Conservation (phyloP, 441 rosid species). For the Kokia cookei region DNA sequence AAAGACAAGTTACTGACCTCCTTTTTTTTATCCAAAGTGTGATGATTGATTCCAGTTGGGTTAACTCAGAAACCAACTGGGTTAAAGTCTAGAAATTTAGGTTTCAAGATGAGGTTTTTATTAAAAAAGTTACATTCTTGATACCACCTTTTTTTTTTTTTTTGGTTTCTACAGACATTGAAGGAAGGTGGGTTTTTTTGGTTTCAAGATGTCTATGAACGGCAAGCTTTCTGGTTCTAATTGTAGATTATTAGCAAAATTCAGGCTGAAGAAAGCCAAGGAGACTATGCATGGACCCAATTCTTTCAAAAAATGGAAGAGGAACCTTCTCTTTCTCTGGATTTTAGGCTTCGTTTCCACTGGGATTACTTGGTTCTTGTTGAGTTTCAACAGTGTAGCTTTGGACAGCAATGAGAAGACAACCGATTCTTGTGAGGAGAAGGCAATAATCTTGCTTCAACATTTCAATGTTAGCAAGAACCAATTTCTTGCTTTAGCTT, state of each 20-base stretch:
- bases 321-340: constrained; percentile 36
- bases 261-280: constrained; percentile 43
- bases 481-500: constrained; percentile 45
- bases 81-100: constrained; percentile 21
- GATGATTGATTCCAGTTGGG: constrained; percentile 58
- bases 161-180: constrained; percentile 29
- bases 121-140: constrained; percentile 37
- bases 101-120: constrained; percentile 18
- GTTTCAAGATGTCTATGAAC: constrained; percentile 51
- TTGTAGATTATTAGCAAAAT: constrained; percentile 34
- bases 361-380: constrained; percentile 36
- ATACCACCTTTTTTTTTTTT: constrained; percentile 14
- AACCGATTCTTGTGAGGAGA: constrained; percentile 30
- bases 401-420: constrained; percentile 14
- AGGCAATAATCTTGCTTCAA: constrained; percentile 29
- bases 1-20: constrained; percentile 11
- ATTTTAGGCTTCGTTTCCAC: constrained; percentile 30
- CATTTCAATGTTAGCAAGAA: constrained; percentile 48
- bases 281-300: constrained; percentile 33
- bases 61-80: constrained; percentile 40
- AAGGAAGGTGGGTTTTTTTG: constrained; percentile 41
- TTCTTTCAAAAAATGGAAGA: constrained; percentile 39
- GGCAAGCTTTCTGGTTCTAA: constrained; percentile 45
- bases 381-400: constrained; percentile 20
- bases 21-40: constrained; percentile 13